A percentile compares a stretch with the other conserved stretches of the same genome.
Conservation (phyloP, 108 stramenopile genomes). For the Seminavis robusta region DNA sequence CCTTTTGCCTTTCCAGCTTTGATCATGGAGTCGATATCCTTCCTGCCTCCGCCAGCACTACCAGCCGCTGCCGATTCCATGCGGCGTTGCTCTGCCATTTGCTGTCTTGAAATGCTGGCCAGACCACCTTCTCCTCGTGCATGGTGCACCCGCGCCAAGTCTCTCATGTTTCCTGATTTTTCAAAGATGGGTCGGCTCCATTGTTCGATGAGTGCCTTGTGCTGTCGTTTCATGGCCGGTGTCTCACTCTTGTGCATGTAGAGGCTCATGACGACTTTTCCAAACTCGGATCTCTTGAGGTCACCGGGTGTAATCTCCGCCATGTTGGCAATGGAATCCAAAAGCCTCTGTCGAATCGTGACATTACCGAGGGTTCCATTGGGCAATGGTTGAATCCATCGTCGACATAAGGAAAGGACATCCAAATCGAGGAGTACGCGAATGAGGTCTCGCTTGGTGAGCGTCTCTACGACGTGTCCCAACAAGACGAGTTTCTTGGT, state of each 20-base stretch:
- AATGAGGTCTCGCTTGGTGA: conserved; percentile 64
- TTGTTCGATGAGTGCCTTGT: conserved; percentile 74
- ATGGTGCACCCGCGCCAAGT: conserved; percentile 70
- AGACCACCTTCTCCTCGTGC: conserved; percentile 44
- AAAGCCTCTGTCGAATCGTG: conserved; percentile 69
- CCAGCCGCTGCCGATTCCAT: conserved; percentile 1
- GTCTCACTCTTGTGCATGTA: conserved; percentile 87
- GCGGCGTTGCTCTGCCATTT: conserved; percentile 9
- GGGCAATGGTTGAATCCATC: conserved; percentile 88
- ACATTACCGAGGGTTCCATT: conserved; percentile 80
- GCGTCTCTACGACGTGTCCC: conserved; percentile 54
- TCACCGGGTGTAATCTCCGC: conserved; percentile 76
- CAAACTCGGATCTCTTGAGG: conserved; percentile 78
- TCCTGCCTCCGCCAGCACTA: too few species aligned
- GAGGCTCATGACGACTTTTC: conserved; percentile 78
- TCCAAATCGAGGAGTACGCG: conserved; percentile 77
- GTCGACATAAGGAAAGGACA: conserved; percentile 50
- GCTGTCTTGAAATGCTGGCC: conserved; percentile 45
- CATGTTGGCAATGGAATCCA: conserved; percentile 62
- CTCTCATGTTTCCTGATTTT: conserved; percentile 87
- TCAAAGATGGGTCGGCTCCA: conserved; percentile 91
- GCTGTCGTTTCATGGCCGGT: conserved; percentile 68
- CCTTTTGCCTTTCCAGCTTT: conserved; percentile 31
- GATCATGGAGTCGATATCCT: conserved; percentile 36
- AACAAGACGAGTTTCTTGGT: conserved; percentile 73